Evolutionary conservation across 768 basidiomycete genomes (phyloP), one percentile per base, ranked within the genome.

Genomic region (Leccinellum luteum): DNA sequence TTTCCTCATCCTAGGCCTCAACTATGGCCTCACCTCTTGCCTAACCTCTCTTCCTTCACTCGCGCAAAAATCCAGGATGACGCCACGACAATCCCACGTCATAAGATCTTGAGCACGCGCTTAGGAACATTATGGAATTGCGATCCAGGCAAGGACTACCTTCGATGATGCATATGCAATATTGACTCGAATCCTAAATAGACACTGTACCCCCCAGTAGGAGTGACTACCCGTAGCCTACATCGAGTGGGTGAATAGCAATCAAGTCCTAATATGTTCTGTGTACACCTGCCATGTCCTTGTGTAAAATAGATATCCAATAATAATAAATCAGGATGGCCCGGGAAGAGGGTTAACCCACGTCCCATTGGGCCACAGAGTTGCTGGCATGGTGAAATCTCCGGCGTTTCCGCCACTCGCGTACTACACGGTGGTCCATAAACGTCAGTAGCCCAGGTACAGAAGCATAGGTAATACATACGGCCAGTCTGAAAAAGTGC

Each of bases 351-450:
- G 85, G 67, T 91, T 80, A 44, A 84, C 78, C 90, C 90, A 94
- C 15, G 90, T 91, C 51, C 89, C 88, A 68, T 94, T 93, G 3
- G 86, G 83, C 78, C 83, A 87, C 52, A 90, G 73, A 4, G 81
- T 85, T 7, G 89, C 90, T 6, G 91, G 79, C 77, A 81, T 89
- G 0, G 92, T 92, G 64, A 89, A 94, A 71, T 93, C 91, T 15
- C 90, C 91, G 12, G 81, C 68, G 17, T 63, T 65, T 17, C 77
- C 79, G 2, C 70, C 64, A 15, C 66, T 79, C 17, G 76, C 79
- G 55, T 80, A 84, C 85, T 89, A 66, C 28, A 52, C 19, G 34
- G 60, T 25, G 45, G 49, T 52, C 41, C 45, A 52, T 59, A 13
- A 62, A 43, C 41, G 12, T 56, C 28, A 32, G 23, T 41, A 30